Conservation (phyloP, 2,329 filamentous ascomycete species). For the Phoma sp. region DNA sequence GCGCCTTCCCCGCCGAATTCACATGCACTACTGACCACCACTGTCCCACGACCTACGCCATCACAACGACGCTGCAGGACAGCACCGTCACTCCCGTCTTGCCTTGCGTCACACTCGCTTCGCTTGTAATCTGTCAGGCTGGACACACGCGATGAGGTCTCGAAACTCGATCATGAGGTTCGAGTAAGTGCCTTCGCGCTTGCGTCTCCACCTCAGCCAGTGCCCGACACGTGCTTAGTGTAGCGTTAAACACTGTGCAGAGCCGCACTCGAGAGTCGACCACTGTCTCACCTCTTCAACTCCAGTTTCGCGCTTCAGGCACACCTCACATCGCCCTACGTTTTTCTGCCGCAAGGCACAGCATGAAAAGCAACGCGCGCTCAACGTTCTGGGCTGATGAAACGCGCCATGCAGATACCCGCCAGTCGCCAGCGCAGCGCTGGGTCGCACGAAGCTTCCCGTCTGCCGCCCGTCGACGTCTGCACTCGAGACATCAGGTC, state of each 20-base stretch:
- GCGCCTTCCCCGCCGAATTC: constrained; percentile 19
- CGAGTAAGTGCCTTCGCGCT: constrained; percentile 3
- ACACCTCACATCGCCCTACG: constrained; percentile 21
- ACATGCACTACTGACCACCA: constrained; percentile 13
- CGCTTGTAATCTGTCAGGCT: constrained; percentile 11
- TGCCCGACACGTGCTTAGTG: constrained; percentile 8
- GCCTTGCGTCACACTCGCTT: constrained; percentile 17
- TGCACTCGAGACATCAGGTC: constrained; percentile 25
- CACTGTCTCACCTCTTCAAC: constrained; percentile 10
- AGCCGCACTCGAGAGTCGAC: constrained; percentile 5
- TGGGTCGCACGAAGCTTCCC: constrained; percentile 20
- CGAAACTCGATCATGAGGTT: not conserved
- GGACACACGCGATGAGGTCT: constrained; percentile 1
- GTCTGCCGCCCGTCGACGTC: constrained; percentile 9
- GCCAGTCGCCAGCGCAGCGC: constrained; percentile 19
- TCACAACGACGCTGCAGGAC: constrained; percentile 15
- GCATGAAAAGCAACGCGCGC: constrained; percentile 18
- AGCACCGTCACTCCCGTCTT: constrained; percentile 16
- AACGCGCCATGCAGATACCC: constrained; percentile 31
- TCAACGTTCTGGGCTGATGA: constrained; percentile 19
- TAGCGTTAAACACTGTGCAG: not conserved
- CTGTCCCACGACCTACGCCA: constrained; percentile 9
- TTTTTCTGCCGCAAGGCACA: constrained; percentile 23
- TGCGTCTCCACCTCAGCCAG: not conserved
- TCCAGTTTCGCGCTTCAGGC: constrained; percentile 4